phyloP scores from a whole-genome alignment of 176 grass and related monocot genomes.

The Triticum urartu region DNA sequence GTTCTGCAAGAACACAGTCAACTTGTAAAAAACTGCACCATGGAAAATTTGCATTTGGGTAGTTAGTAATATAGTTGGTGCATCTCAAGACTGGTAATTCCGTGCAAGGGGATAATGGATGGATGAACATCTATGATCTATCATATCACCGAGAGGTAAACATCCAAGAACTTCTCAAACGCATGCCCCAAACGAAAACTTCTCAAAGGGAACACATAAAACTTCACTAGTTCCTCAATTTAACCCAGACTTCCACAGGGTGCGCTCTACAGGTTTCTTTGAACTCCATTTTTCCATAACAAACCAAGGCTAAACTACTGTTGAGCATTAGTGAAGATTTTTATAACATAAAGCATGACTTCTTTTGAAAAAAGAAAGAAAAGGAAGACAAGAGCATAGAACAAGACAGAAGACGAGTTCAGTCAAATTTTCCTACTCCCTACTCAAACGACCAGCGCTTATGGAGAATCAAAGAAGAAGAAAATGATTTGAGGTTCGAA shows the following conservation, averaged over 20 bases:
- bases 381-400: neutral
- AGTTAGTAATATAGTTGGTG: neutral
- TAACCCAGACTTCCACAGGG: neutral
- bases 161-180: neutral
- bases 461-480: neutral
- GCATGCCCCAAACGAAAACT: neutral
- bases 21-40: neutral
- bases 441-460: neutral
- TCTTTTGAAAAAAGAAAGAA: neutral
- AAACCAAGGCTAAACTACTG: neutral
- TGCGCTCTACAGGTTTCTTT: neutral
- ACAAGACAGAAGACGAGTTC: neutral
- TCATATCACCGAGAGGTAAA: neutral
- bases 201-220: neutral
- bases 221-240: neutral
- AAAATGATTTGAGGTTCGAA: neutral
- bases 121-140: neutral
- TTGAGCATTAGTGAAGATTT: neutral
- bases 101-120: neutral
- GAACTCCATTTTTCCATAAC: neutral
- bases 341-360: no score
- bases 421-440: neutral
- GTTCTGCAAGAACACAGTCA: slow-evolving; percentile 27
- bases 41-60: neutral
- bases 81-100: neutral